Evolutionary conservation across 2,329 filamentous ascomycete species (phyloP).

Genomic region (Botrytis fabae): DNA sequence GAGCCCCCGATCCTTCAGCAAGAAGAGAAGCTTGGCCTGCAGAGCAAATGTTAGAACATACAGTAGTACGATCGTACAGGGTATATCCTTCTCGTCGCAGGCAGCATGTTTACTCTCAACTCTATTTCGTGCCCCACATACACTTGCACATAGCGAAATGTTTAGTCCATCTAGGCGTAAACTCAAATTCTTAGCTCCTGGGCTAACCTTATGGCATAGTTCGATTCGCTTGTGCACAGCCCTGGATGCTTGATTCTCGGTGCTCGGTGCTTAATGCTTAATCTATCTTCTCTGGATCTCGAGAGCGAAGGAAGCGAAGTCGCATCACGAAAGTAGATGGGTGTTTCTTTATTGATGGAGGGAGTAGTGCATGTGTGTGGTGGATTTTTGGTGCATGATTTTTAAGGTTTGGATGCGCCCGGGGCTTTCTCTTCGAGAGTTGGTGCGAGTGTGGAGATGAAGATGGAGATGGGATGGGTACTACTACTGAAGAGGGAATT

Average conservation of each 20-base stretch:
- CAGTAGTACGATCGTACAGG: not conserved
- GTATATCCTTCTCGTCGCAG: not conserved
- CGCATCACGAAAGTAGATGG: too few relatives aligned
- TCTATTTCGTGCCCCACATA: too few relatives aligned
- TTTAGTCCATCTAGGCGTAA: not conserved
- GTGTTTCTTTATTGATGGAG: too few relatives aligned
- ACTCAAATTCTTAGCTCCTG: not conserved
- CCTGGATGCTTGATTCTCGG: not conserved
- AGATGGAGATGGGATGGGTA: too few relatives aligned
- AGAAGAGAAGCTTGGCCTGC: too few relatives aligned
- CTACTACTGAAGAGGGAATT: not conserved
- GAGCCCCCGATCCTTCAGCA: too few relatives aligned
- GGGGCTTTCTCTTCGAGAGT: not conserved
- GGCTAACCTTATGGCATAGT: not conserved
- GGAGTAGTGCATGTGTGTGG: too few relatives aligned
- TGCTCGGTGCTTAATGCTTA: not conserved
- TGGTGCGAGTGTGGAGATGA: not conserved
- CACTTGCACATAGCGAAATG: not conserved
- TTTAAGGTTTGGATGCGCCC: not conserved
- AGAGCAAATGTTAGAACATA: not conserved
- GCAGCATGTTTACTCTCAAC: too few relatives aligned
- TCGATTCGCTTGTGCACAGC: not conserved
- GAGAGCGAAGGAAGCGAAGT: not conserved
- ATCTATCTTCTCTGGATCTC: not conserved
- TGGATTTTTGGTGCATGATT: not conserved